A percentile compares a stretch with the other conserved stretches of the same genome.
Conservation (phyloP, 1,284 basidiomycete species). For the Heimioporus punctisporus region DNA sequence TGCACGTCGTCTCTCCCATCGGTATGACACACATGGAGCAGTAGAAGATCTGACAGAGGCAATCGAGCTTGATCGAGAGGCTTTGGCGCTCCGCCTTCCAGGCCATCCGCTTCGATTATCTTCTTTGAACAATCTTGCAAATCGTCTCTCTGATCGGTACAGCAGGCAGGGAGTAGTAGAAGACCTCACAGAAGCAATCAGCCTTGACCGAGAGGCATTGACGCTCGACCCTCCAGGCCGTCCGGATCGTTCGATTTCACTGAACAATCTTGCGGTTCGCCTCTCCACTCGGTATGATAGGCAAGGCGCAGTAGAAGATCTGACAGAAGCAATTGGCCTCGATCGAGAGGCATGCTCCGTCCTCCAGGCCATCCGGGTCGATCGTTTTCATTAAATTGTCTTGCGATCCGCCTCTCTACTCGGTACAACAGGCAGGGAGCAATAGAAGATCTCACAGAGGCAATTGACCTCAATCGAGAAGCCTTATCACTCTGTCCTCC, state of each 20-base stretch:
- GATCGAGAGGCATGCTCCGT: background rate
- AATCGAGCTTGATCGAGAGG: background rate
- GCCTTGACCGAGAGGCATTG: background rate
- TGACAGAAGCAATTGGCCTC: background rate
- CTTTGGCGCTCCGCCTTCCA: background rate
- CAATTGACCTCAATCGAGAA: background rate
- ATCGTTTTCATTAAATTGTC: background rate
- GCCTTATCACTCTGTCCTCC: background rate
- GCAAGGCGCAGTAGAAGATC: background rate
- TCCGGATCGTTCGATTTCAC: background rate
- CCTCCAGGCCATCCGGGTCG: background rate
- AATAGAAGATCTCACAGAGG: background rate
- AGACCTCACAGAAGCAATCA: background rate
- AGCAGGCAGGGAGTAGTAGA: background rate
- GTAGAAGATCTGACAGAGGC: background rate
- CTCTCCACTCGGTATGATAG: background rate
- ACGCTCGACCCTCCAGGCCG: background rate
- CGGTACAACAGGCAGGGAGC: background rate
- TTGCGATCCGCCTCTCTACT: background rate
- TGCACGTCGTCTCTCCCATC: background rate
- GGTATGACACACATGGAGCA: background rate
- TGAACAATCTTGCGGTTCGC: background rate
- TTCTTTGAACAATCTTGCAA: background rate
- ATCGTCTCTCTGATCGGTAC: too few relatives aligned
- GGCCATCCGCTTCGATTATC: background rate